Percentiles rank a stretch among this genome's conserved stretches.
Evolutionary conservation across 2,329 filamentous ascomycete species (phyloP).

Genomic region (Didymosphaeria variabile): DNA sequence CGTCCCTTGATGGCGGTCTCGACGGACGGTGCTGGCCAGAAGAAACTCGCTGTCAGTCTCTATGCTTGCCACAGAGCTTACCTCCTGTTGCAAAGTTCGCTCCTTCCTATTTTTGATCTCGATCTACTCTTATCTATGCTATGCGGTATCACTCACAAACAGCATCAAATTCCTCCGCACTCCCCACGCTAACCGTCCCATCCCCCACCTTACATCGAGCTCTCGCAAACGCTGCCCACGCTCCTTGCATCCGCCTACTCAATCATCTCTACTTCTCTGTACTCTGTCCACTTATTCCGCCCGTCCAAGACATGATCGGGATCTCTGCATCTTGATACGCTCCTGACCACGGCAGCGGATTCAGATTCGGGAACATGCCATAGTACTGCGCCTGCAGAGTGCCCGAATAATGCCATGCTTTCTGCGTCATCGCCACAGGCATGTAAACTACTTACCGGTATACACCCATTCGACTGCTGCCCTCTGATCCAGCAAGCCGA

Average conservation of each 20-base stretch:
- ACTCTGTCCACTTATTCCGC: constrained; percentile 3
- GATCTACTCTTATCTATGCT: too few relatives aligned
- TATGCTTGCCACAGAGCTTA: neutral
- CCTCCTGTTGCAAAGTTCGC: too few relatives aligned
- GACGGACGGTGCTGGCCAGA: too few relatives aligned
- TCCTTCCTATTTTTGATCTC: too few relatives aligned
- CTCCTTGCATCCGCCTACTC: neutral
- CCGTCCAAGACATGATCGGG: constrained; percentile 23
- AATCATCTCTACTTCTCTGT: constrained; percentile 1
- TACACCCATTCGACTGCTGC: too few relatives aligned
- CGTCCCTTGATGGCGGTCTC: neutral
- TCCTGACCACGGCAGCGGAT: constrained; percentile 14
- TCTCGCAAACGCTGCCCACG: constrained; percentile 11
- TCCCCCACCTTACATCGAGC: constrained; percentile 5
- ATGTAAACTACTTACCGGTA: too few relatives aligned
- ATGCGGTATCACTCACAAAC: neutral
- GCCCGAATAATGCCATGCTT: too few relatives aligned
- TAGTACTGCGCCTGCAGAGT: too few relatives aligned
- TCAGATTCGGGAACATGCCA: too few relatives aligned
- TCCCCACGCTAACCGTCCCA: neutral
- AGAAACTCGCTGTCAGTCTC: too few relatives aligned
- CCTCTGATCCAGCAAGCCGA: too few relatives aligned
- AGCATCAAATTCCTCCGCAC: constrained; percentile 8
- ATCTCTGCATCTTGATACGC: constrained; percentile 25
- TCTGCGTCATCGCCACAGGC: too few relatives aligned